Evolutionary conservation across 257 asterid genomes (phyloP).

Genomic region (Solanum acaule): DNA sequence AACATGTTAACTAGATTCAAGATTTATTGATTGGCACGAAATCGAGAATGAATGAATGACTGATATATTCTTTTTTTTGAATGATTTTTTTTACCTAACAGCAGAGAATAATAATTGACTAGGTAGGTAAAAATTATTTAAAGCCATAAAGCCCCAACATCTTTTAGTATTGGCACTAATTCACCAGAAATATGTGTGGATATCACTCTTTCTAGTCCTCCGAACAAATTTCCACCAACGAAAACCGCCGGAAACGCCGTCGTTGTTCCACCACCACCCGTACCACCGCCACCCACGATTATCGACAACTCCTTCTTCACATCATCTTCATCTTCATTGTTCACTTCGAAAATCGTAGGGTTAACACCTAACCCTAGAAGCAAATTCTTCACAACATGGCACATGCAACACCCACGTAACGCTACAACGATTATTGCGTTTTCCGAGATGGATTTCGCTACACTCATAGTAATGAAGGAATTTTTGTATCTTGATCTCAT

Average conservation of each 20-base stretch:
- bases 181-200: conserved; percentile 74
- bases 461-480: neutral
- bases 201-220: conserved; percentile 73
- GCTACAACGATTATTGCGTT: conserved; percentile 64
- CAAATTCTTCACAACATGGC: conserved; percentile 60
- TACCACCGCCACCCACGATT: neutral
- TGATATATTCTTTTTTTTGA: neutral
- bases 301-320: conserved; percentile 14
- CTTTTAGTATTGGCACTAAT: conserved; percentile 59
- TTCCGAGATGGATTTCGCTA: conserved; percentile 34
- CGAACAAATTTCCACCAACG: conserved; percentile 69
- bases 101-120: neutral
- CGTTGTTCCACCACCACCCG: neutral
- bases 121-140: conserved; percentile 10
- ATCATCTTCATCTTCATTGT: conserved; percentile 34
- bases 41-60: neutral
- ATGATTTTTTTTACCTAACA: neutral
- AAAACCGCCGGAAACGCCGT: conserved; percentile 60
- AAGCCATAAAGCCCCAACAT: conserved; percentile 81
- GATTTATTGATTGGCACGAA: neutral
- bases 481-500: neutral
- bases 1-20: too few relatives aligned
- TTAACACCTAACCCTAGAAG: conserved; percentile 64
- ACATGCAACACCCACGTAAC: conserved; percentile 72
- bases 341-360: conserved; percentile 43